Base-by-base conservation (phyloP, 208 protist genomes). In the Leishmania tropica region DNA sequence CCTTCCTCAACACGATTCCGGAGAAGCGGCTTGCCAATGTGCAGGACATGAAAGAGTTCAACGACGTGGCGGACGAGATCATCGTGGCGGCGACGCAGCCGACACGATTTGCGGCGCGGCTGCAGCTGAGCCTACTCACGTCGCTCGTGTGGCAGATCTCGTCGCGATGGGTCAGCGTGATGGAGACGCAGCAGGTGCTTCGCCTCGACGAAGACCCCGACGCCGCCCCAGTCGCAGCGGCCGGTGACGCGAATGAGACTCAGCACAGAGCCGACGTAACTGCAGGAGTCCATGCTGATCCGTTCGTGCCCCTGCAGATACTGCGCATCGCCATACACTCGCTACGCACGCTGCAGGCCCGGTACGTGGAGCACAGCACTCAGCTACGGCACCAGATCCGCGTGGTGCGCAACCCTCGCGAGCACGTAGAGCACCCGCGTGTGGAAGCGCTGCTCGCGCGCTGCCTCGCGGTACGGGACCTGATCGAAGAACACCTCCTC, bases 1-100 rank as follows among this genome's bases (percentile, higher is more conserved):
- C 71, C 45, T 91, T 92, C 74, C 85, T 96, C 37, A 84, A 87
- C 72, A 87, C 80, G 48, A 92, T 96, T 24, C 92, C 92, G 1
- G 89, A 92, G 81, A 85, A 90, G 76, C 75, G 88, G 56, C 80
- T 94, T 51, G 80, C 78, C 28, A 60, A 58, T 19, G 85, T 93
- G 51, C 78, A 77, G 45, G 70, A 81, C 31, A 80, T 83, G 56
- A 80, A 79, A 17, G 79, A 76, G 28, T 80, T 90, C 31, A 83
- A 79, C 65, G 42, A 21, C 21, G 79, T 90, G 2, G 84, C 84
- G 35, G 86, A 87, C 24, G 85, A 90, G 31, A 73, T 96, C 28
- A 68, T 96, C 75, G 53, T 47, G 11, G 88, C 85, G 7, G 85
- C 89, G 21, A 88, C 85, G 64, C 81, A 72, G 45, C 88, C 87